phyloP scores from a whole-genome alignment of 768 basidiomycete genomes.

The Pleurotus ostreatus region DNA sequence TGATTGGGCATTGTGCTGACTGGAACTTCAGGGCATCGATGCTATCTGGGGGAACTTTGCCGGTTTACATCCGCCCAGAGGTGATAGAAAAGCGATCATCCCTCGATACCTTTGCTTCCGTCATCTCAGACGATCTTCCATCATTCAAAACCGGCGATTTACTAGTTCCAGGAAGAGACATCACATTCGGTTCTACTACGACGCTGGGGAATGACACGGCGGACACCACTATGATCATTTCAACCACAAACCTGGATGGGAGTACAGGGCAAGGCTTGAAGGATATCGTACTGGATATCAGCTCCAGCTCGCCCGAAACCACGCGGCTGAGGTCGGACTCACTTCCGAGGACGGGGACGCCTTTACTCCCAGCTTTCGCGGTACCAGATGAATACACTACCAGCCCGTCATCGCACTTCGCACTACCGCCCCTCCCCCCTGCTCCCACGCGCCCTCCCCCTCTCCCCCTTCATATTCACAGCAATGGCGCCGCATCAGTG shows the following conservation, averaged over 20 bases:
- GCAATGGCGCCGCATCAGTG: background rate
- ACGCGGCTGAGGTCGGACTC: no score
- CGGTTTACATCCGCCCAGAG: background rate
- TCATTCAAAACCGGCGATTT: no score
- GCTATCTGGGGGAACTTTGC: background rate
- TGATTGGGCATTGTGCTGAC: background rate
- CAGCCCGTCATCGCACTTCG: background rate
- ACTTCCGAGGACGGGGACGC: background rate
- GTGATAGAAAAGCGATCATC: background rate
- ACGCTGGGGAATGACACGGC: no score
- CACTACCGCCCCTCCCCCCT: background rate
- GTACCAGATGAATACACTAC: background rate
- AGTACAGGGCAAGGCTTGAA: background rate
- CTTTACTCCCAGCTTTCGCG: background rate
- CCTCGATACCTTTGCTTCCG: constrained; percentile 2
- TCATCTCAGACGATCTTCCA: background rate
- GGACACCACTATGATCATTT: background rate
- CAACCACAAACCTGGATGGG: background rate
- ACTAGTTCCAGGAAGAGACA: no score
- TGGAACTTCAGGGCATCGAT: background rate
- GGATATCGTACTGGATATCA: no score
- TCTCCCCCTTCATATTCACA: background rate
- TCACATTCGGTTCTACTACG: no score
- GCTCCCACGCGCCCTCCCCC: background rate
- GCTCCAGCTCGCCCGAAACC: no score